Evolutionary conservation across 306 rosid species (phyloP).

Genomic region (Quercus suber): DNA sequence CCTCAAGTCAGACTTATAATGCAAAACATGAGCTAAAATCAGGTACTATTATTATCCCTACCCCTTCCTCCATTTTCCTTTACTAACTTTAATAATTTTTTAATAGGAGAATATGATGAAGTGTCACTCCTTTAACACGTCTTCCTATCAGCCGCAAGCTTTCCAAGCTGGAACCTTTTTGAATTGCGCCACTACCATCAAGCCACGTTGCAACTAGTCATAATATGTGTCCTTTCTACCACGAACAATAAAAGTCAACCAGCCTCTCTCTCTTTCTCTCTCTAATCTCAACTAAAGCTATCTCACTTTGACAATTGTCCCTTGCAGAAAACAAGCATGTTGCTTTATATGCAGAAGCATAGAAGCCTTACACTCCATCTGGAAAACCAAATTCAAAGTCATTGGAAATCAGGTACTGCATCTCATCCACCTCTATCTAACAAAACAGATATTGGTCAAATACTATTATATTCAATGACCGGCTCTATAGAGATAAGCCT

Average conservation of each 20-base stretch:
- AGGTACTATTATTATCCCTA: background rate
- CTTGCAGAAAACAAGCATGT: conserved; percentile 16
- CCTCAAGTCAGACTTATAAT: too few relatives aligned
- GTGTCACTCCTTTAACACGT: conserved; percentile 33
- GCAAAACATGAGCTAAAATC: too few relatives aligned
- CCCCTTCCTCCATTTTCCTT: background rate
- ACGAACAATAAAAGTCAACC: conserved; percentile 45
- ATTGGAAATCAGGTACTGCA: conserved; percentile 56
- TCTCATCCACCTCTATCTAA: conserved; percentile 82
- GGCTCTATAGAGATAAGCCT: background rate
- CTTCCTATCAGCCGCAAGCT: conserved; percentile 22
- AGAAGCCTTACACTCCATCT: conserved; percentile 20
- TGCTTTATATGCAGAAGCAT: conserved; percentile 32
- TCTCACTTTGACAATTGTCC: conserved; percentile 38
- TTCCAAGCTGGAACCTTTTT: conserved; percentile 23
- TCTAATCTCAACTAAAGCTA: conserved; percentile 12
- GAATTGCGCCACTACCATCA: background rate
- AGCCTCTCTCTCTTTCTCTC: background rate
- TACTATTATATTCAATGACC: conserved; percentile 12
- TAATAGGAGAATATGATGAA: conserved; percentile 12
- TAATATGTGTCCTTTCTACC: conserved; percentile 37
- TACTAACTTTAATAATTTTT: background rate
- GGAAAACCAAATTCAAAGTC: conserved; percentile 30
- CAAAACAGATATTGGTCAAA: conserved; percentile 38
- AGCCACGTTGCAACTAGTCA: conserved; percentile 25